Evolutionary conservation across 2,329 filamentous ascomycete genomes (phyloP).

Genomic region (Trichoderma breve): DNA sequence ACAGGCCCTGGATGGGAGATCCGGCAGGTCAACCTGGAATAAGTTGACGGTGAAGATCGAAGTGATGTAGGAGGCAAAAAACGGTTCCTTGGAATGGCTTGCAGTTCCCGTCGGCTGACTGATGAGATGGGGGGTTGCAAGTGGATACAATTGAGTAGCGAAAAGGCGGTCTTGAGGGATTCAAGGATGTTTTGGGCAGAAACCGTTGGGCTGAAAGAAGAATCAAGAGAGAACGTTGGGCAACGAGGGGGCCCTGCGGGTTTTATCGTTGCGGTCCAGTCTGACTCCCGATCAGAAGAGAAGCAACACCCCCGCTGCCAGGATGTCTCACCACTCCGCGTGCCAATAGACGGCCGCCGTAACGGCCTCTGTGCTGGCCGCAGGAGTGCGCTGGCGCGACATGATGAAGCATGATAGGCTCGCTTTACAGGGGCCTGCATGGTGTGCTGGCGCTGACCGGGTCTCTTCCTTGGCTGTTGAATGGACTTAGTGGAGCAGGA

Average conservation of each 20-base stretch:
- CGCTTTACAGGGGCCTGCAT: constrained; percentile 33
- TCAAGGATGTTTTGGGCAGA: constrained; percentile 37
- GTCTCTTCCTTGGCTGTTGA: constrained; percentile 40
- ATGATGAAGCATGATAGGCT: constrained; percentile 43
- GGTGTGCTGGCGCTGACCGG: constrained; percentile 36
- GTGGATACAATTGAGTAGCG: constrained; percentile 26
- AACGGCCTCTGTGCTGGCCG: constrained; percentile 46
- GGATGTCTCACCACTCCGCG: constrained; percentile 23
- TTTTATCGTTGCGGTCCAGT: constrained; percentile 45
- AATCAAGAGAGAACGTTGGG: constrained; percentile 36
- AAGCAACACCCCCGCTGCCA: constrained; percentile 27
- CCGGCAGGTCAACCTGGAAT: constrained; percentile 30
- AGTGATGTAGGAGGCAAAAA: constrained; percentile 27
- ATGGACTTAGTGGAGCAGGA: constrained; percentile 30
- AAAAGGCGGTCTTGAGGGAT: constrained; percentile 24
- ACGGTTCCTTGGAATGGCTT: constrained; percentile 19
- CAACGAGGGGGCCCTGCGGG: constrained; percentile 46
- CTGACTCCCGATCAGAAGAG: constrained; percentile 28
- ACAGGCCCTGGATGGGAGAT: constrained; percentile 29
- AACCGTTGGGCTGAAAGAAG: constrained; percentile 41
- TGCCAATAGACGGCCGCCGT: constrained; percentile 22
- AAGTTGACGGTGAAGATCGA: constrained; percentile 22
- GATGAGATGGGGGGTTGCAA: constrained; percentile 21
- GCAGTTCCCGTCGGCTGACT: constrained; percentile 20
- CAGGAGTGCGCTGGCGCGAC: constrained; percentile 48